Evolutionary conservation across 768 basidiomycete species (phyloP), one percentile per base, ranked within the genome.

Genomic region (Trametes villosa): DNA sequence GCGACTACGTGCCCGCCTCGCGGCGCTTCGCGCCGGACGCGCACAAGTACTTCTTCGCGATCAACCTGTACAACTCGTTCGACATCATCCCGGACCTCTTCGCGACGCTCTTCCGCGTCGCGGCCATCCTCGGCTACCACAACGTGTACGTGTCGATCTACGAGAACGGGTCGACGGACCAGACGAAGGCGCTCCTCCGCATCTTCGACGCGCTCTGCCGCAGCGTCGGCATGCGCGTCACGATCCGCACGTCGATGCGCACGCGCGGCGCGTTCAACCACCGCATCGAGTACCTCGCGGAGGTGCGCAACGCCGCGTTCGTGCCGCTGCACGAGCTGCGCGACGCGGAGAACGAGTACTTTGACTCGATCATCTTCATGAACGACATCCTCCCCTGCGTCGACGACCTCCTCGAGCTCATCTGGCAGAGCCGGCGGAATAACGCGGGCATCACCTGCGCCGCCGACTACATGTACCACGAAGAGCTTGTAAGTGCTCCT

Each of bases 11-110:
- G 30, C 71, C 72, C 59, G 67, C 66, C 5, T 30, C 70, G 62
- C 66, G 69, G n/a, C 70, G 72, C 11, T 65, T 74, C 20, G 73
- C 79, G 27, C 71, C 81, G 12, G 81, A 80, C 69, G 84, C 89
- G 65, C 97, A 99, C 85, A 98, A 99, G 74, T 99, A 98, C 74
- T 98, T 94, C 77, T 97, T 99, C 76, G 96, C 94, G 61, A 98
- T 99, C 83, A 99, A 99, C 77, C 81, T 98, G 60, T 98, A 98
- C 83, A 99, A 99, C 81, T 98, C 96, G 13, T 99, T 98, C 85
- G 95, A 97, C 77, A 79, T 98, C 73, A 96, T 98, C 66, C 96
- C 97, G 18, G 97, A 99, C 76, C 83, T 98, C 34, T 98, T 98
- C 74, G 88, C 94, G 31, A 95, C 95, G 22, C 88, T 99, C 67